Percentiles rank a stretch among this genome's conserved stretches.
Conservation (phyloP, 192 early-diverging fungal species). For the Backusella luteola region DNA sequence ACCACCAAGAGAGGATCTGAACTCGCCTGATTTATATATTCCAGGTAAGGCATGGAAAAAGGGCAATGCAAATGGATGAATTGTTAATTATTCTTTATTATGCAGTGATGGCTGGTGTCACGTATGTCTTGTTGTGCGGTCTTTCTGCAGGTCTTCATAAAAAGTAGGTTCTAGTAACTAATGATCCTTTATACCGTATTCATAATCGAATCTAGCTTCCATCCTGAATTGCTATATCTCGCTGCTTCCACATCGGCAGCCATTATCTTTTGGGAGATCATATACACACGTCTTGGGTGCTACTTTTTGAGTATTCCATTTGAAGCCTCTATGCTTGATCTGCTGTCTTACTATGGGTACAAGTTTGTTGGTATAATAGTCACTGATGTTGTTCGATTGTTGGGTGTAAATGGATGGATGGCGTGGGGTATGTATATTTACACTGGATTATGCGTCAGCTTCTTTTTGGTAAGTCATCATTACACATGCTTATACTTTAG, state of each 20-base stretch:
- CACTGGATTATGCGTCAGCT: slow-evolving; percentile 73
- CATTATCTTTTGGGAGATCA: slow-evolving; percentile 77
- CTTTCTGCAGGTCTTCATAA: slow-evolving; percentile 55
- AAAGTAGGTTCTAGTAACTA: slow-evolving; percentile 35
- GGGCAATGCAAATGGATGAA: not conserved
- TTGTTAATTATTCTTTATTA: not conserved
- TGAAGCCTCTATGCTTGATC: slow-evolving; percentile 82
- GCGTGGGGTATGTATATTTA: slow-evolving; percentile 76
- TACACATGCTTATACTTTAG: not conserved
- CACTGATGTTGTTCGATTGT: slow-evolving; percentile 41
- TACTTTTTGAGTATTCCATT: slow-evolving; percentile 85
- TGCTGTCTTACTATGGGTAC: slow-evolving; percentile 89
- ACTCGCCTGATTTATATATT: slow-evolving; percentile 96
- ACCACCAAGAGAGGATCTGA: slow-evolving; percentile 88
- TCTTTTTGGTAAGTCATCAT: slow-evolving; percentile 76
- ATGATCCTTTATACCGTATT: not conserved
- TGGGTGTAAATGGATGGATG: slow-evolving; percentile 51
- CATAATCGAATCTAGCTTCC: slow-evolving; percentile 55
- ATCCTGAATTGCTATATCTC: slow-evolving; percentile 81
- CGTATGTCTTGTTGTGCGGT: slow-evolving; percentile 82
- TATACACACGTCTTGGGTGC: slow-evolving; percentile 79
- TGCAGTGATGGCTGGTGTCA: slow-evolving; percentile 83
- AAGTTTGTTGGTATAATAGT: slow-evolving; percentile 87
- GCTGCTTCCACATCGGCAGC: slow-evolving; percentile 84
- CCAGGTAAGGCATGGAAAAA: slow-evolving; percentile 50